Evolutionary conservation across 805 yeast genomes (phyloP).

Genomic region (Yueomyces sp.): DNA sequence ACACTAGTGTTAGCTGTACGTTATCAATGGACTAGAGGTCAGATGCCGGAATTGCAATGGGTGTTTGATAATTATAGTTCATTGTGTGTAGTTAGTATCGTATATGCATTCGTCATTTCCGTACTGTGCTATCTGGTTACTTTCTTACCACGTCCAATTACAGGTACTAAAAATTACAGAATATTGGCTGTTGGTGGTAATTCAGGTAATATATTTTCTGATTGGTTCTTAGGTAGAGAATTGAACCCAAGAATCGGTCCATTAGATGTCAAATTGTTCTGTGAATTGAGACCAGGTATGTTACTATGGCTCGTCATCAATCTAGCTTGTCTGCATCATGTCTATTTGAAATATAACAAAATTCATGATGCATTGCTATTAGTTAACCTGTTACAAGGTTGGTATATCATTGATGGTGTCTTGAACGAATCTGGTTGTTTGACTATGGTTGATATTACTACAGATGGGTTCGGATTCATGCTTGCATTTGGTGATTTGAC

Average conservation of each 20-base stretch:
- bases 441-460: slow-evolving; percentile 90
- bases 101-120: slow-evolving; percentile 54
- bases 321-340: slow-evolving; percentile 68
- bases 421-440: slow-evolving; percentile 79
- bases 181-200: slow-evolving; percentile 82
- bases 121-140: slow-evolving; percentile 53
- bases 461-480: slow-evolving; percentile 98
- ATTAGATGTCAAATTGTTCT: slow-evolving; percentile 80
- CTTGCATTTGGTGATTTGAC: slow-evolving; percentile 87
- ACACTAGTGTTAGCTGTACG: slow-evolving; percentile 36
- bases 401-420: slow-evolving; percentile 85
- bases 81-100: slow-evolving; percentile 46
- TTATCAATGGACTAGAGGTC: slow-evolving; percentile 34
- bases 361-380: slow-evolving; percentile 62
- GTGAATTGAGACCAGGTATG: slow-evolving; percentile 93
- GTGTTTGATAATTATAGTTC: slow-evolving; percentile 56
- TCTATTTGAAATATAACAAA: slow-evolving; percentile 45
- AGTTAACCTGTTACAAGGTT: slow-evolving; percentile 56
- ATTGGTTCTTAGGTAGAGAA: slow-evolving; percentile 96
- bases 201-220: slow-evolving; percentile 59
- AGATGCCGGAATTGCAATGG: slow-evolving; percentile 68
- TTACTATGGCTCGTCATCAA: slow-evolving; percentile 73
- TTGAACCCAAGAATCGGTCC: slow-evolving; percentile 73
- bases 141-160: slow-evolving; percentile 40
- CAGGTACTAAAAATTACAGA: slow-evolving; percentile 48